A percentile compares a stretch with the other conserved stretches of the same genome.
phyloP scores from a whole-genome alignment of 495 filamentous ascomycete species.

The Tuber brumale region DNA sequence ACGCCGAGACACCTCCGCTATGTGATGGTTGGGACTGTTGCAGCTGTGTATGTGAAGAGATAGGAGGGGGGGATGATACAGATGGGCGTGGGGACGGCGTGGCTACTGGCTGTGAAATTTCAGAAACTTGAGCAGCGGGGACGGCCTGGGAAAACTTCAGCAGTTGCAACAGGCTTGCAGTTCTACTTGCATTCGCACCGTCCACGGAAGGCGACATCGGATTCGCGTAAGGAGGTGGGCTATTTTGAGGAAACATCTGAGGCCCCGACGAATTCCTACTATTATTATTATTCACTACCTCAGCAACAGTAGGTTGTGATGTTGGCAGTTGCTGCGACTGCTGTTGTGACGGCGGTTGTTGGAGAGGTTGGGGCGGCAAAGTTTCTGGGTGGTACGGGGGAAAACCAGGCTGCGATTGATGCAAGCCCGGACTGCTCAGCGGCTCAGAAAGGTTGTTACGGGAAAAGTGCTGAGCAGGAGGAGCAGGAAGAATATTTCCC shows the following conservation, averaged over 20 bases:
- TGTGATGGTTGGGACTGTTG: conserved; percentile 46
- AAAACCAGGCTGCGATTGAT: conserved; percentile 31
- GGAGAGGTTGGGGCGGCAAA: conserved; percentile 15
- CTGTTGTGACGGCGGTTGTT: conserved; percentile 21
- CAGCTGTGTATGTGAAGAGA: conserved; percentile 35
- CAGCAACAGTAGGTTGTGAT: conserved; percentile 16
- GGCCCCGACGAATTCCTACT: conserved; percentile 17
- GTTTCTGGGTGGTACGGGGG: conserved; percentile 25
- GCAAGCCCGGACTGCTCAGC: conserved; percentile 14
- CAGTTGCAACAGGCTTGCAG: conserved; percentile 70
- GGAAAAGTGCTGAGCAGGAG: conserved; percentile 37
- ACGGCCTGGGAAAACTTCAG: conserved; percentile 70
- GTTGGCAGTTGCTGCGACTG: conserved; percentile 17
- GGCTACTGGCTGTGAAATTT: conserved; percentile 41
- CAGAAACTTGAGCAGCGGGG: conserved; percentile 41
- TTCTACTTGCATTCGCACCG: conserved; percentile 53
- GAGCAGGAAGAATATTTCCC: conserved; percentile 40
- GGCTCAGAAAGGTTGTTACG: conserved; percentile 21
- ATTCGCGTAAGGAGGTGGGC: conserved; percentile 34
- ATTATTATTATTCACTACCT: conserved; percentile 23
- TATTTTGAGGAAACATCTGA: conserved; percentile 30
- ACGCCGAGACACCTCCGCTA: conserved; percentile 54
- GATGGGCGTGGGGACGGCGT: conserved; percentile 45
- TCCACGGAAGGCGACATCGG: conserved; percentile 40
- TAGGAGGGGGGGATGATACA: conserved; percentile 44